Evolutionary conservation across 257 asterid genomes (phyloP).

Genomic region (Verbascum thapsus): DNA sequence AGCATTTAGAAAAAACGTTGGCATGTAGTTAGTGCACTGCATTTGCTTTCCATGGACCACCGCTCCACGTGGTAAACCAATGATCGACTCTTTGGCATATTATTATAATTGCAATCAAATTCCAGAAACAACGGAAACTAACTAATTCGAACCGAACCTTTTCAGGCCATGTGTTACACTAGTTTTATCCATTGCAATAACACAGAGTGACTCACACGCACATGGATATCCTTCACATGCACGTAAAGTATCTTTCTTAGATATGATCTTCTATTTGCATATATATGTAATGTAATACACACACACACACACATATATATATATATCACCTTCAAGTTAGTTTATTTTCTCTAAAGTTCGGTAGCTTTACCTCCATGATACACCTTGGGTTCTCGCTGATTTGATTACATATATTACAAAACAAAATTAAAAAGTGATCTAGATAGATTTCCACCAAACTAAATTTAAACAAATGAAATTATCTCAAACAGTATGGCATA

Average conservation of each 20-base stretch:
- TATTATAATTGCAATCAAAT: background rate
- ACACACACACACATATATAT: no score
- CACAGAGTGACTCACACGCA: background rate
- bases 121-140: background rate
- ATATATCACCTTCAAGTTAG: no score
- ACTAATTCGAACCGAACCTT: constrained; percentile 5
- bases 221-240: constrained; percentile 6
- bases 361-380: no score
- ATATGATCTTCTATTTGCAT: background rate
- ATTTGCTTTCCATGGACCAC: constrained; percentile 4
- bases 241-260: background rate
- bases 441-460: background rate
- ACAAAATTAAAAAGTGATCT: no score
- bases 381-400: no score
- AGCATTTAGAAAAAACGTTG: background rate
- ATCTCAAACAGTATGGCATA: background rate
- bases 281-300: background rate
- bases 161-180: background rate
- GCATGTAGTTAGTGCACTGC: background rate
- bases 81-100: background rate
- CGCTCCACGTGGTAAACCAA: constrained; percentile 24
- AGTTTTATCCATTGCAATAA: background rate
- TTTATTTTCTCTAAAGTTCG: no score
- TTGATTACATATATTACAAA: no score
- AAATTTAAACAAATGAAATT: background rate